A percentile compares a stretch with the other conserved stretches of the same genome.
Conservation (phyloP, 495 filamentous ascomycete genomes). For the Penicillium lagena region DNA sequence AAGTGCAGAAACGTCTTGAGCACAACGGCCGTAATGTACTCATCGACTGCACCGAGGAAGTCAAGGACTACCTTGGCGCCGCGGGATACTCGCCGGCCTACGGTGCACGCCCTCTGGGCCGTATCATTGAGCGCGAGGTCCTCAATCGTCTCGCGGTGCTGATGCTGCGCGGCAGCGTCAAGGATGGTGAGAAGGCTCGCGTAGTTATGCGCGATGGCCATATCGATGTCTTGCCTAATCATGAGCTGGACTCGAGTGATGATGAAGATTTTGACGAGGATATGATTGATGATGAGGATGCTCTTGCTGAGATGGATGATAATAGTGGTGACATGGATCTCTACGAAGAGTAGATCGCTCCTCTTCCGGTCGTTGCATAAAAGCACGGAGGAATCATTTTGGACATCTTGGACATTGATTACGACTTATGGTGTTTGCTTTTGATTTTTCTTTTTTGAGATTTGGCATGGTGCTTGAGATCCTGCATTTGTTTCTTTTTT, state of each 20-base stretch:
- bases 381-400: not conserved
- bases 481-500: not conserved
- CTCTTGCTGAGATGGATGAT: slow-evolving; percentile 60
- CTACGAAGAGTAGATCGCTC: slow-evolving; percentile 54
- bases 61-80: slow-evolving; percentile 81
- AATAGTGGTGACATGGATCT: slow-evolving; percentile 64
- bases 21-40: slow-evolving; percentile 74
- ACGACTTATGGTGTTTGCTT: not conserved
- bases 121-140: slow-evolving; percentile 93
- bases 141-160: slow-evolving; percentile 87
- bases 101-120: slow-evolving; percentile 78
- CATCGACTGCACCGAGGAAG: slow-evolving; percentile 70
- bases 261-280: slow-evolving; percentile 54
- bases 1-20: slow-evolving; percentile 84
- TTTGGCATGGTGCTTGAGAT: not conserved
- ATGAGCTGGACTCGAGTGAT: slow-evolving; percentile 51
- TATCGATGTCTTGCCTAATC: slow-evolving; percentile 77
- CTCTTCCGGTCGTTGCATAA: not conserved
- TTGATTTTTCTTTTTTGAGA: not conserved
- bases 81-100: slow-evolving; percentile 93
- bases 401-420: not conserved
- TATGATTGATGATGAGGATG: slow-evolving; percentile 63
- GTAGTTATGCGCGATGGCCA: slow-evolving; percentile 73
- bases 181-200: slow-evolving; percentile 74
- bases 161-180: slow-evolving; percentile 76